Evolutionary conservation across 2,329 filamentous ascomycete species (phyloP).

Genomic region (Pseudocercospora vitis): DNA sequence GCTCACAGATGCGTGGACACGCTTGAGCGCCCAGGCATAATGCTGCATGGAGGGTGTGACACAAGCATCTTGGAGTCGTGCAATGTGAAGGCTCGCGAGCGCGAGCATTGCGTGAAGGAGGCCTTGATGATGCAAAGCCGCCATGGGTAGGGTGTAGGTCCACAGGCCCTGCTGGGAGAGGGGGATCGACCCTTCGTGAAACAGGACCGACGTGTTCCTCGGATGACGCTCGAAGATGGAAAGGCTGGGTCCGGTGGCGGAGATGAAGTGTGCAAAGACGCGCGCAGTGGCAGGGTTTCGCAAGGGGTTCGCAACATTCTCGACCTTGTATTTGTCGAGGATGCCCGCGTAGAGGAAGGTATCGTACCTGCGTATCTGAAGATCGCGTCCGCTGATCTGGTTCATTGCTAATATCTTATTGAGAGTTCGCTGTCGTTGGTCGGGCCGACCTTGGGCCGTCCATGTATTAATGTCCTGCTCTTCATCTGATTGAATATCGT

Average conservation of each 20-base stretch:
- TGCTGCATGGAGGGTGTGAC: constrained; percentile 84
- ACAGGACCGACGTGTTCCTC: constrained; percentile 67
- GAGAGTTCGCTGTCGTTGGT: constrained; percentile 28
- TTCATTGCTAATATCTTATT: constrained; percentile 32
- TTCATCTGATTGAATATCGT: constrained; percentile 51
- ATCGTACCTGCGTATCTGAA: constrained; percentile 44
- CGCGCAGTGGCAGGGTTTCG: constrained; percentile 76
- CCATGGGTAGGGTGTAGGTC: constrained; percentile 77
- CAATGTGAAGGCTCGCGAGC: constrained; percentile 81
- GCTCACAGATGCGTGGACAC: constrained; percentile 73
- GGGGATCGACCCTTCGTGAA: constrained; percentile 61
- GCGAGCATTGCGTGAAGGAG: constrained; percentile 89
- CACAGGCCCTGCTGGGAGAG: constrained; percentile 61
- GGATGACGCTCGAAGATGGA: constrained; percentile 85
- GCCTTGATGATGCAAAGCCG: constrained; percentile 80
- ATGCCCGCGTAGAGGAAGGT: constrained; percentile 50
- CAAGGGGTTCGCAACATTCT: constrained; percentile 61
- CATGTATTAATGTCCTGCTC: constrained; percentile 40
- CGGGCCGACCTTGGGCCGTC: constrained; percentile 15
- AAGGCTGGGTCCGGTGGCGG: constrained; percentile 80
- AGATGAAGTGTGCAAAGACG: constrained; percentile 89
- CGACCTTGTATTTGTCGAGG: constrained; percentile 47
- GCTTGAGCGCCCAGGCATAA: constrained; percentile 80
- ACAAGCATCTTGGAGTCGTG: constrained; percentile 72
- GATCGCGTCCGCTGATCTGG: constrained; percentile 31